Conservation (phyloP, 1,284 basidiomycete genomes). For the Bjerkandera adusta region DNA sequence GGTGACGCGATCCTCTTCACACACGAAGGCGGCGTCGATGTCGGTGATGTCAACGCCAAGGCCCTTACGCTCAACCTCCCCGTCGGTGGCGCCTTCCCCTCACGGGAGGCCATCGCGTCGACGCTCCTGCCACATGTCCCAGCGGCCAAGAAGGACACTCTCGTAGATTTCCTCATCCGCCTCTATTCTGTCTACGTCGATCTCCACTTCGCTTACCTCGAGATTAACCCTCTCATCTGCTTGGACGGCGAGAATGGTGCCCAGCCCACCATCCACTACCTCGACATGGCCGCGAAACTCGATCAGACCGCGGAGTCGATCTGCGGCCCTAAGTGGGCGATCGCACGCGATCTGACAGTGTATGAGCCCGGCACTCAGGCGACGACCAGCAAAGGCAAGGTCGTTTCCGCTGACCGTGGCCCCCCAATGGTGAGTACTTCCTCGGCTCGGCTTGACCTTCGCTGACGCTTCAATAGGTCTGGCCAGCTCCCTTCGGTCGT, state of each 20-base stretch:
- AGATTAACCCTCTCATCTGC: slow-evolving; percentile 98
- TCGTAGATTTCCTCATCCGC: slow-evolving; percentile 92
- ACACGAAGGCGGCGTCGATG: slow-evolving; percentile 98
- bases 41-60: slow-evolving; percentile 98
- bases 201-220: slow-evolving; percentile 97
- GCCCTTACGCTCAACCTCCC: slow-evolving; percentile 89
- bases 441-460: slow-evolving; percentile 9
- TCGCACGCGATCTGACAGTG: slow-evolving; percentile 87
- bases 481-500: slow-evolving; percentile 97
- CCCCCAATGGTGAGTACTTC: slow-evolving; percentile 80
- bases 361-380: slow-evolving; percentile 53
- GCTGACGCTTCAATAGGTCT: slow-evolving; percentile 45
- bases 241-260: slow-evolving; percentile 79
- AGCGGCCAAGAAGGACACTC: slow-evolving; percentile 78
- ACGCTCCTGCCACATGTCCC: slow-evolving; percentile 82
- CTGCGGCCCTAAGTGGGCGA: slow-evolving; percentile 98
- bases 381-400: slow-evolving; percentile 42
- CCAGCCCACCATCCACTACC: slow-evolving; percentile 87
- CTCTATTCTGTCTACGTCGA: slow-evolving; percentile 98
- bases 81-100: slow-evolving; percentile 78
- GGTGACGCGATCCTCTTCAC: slow-evolving; percentile 98
- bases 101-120: slow-evolving; percentile 71
- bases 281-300: slow-evolving; percentile 99
- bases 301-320: slow-evolving; percentile 98
- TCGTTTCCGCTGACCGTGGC: slow-evolving; percentile 85